A percentile compares a stretch with the other conserved stretches of the same genome.
Evolutionary conservation across 2,329 filamentous ascomycete genomes (phyloP).

Genomic region (Sporothrix luriei): DNA sequence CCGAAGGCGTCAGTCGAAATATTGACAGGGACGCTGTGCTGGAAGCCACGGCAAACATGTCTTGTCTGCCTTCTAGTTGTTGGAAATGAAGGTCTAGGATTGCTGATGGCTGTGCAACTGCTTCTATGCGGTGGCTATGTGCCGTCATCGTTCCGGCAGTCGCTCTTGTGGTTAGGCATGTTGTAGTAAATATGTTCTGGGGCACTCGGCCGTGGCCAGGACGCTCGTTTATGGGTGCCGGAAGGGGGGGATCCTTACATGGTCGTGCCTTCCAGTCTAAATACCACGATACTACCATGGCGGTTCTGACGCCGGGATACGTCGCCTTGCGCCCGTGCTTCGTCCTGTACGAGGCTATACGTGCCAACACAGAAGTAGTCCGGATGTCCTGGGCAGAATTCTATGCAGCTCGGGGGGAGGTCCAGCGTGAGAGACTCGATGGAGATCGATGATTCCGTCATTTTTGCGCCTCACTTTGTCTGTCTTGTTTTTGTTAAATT

Average conservation of each 20-base stretch:
- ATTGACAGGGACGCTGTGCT: slow-evolving; percentile 73
- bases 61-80: slow-evolving; percentile 49
- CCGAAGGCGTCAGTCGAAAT: slow-evolving; percentile 56
- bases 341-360: slow-evolving; percentile 68
- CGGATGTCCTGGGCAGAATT: slow-evolving; percentile 66
- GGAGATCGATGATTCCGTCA: slow-evolving; percentile 45
- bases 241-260: slow-evolving; percentile 55
- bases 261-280: slow-evolving; percentile 54
- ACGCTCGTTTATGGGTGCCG: neutral
- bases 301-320: slow-evolving; percentile 59
- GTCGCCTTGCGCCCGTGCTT: slow-evolving; percentile 38
- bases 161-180: neutral
- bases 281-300: slow-evolving; percentile 73
- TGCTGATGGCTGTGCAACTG: slow-evolving; percentile 66
- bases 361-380: slow-evolving; percentile 79
- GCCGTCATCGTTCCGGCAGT: neutral
- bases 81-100: slow-evolving; percentile 86
- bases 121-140: slow-evolving; percentile 51
- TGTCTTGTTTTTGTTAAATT: too few relatives aligned
- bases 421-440: slow-evolving; percentile 59
- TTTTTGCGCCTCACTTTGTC: neutral
- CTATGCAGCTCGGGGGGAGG: slow-evolving; percentile 75
- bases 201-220: neutral
- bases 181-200: neutral
- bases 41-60: slow-evolving; percentile 71